Base-by-base conservation (phyloP, 2,329 filamentous ascomycete genomes). In the Microdochium nivale region DNA sequence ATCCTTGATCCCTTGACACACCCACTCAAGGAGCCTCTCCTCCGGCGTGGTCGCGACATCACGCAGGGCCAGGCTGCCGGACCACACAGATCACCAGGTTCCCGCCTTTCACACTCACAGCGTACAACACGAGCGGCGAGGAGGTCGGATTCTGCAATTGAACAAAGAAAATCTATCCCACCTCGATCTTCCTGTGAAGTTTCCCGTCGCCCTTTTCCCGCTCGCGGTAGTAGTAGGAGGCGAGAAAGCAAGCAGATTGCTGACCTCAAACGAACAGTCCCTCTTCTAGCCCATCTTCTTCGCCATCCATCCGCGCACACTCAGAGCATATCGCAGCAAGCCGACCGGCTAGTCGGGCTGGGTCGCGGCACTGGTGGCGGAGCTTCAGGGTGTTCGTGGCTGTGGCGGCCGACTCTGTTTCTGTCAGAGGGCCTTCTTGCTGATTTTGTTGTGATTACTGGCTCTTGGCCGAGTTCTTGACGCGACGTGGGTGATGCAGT, bases 251-350 rank as follows among this genome's bases (percentile, higher is more conserved):
- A 68, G 65, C 2, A 75, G 49, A 53, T 77, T 77, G 58, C 73
- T 76, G 9, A 77, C 51, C 56, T 75, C 72, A 50, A 70, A 75
- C 3, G 70, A 72, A 16, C 55, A 61, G 40, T 72, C 70, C 25
- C 73, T 62, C 25, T 54, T 53, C 50, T 67, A 56, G 3, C 68
- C 67, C 9, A 74, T 48, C 46, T 74, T 70, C 1, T 62, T 62
- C 9, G 58, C 43, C 2, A 65, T 62, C 73, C 73, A 77, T 8
- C 59, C 57, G 3, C 68, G 58, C 24, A 75, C 65, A 50, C 67
- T 66, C 3, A 61, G 62, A 1, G 67, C 55, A 47, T 75, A 77
- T 50, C 64, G 57, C 33, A 77, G 58, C 10, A 77, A 56, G 0
- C 70, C 73, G 10, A 75, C 63, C 1, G 72, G 54, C 49, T 62